Conservation (phyloP, 257 asterid species). For the Cordia subcordata region DNA sequence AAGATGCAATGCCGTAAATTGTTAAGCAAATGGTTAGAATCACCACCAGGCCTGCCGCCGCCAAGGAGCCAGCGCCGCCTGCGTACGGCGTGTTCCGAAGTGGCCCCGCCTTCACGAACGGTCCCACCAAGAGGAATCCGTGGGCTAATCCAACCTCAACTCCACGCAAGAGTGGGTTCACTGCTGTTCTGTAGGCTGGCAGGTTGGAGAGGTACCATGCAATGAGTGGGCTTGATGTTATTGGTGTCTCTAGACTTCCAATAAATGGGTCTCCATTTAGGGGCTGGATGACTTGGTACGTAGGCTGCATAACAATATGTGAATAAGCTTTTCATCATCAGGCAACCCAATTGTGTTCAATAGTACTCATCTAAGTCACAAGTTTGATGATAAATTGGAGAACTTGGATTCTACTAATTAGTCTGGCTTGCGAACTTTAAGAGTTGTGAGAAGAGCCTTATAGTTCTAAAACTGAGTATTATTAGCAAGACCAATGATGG, state of each 20-base stretch:
- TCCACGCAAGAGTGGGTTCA: conserved; percentile 62
- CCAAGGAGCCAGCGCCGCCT: conserved; percentile 74
- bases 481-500: too few species aligned
- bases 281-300: conserved; percentile 91
- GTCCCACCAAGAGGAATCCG: conserved; percentile 83
- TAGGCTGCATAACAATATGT: conserved; percentile 51
- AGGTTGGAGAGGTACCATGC: conserved; percentile 97
- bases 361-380: too few species aligned
- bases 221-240: conserved; percentile 89
- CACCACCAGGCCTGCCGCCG: conserved; percentile 78
- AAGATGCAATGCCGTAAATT: conserved; percentile 69
- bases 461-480: too few species aligned
- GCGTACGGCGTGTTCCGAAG: conserved; percentile 58
- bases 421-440: background rate
- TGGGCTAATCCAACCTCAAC: conserved; percentile 88
- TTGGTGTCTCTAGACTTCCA: conserved; percentile 92
- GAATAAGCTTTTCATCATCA: background rate
- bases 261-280: conserved; percentile 95
- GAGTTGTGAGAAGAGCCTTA: background rate
- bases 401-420: background rate
- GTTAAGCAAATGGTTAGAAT: conserved; percentile 71
- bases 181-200: conserved; percentile 83
- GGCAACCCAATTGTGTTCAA: background rate
- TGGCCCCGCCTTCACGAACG: conserved; percentile 78
- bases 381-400: too few species aligned